Conservation (phyloP, 1,284 basidiomycete genomes). For the Melampsora americana region DNA sequence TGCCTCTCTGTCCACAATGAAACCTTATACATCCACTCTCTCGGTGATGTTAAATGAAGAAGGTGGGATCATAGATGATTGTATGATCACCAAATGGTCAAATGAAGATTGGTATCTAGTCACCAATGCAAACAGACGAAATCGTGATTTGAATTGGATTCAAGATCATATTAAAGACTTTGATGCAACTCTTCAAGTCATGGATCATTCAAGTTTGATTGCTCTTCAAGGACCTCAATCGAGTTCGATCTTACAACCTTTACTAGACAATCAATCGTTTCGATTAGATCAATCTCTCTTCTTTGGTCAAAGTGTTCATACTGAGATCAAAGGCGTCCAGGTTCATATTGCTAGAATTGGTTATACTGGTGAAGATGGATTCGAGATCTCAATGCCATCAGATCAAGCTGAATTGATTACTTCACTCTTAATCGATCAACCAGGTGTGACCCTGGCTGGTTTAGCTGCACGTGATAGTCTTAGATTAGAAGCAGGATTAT, state of each 20-base stretch:
- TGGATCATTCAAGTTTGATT: conserved; percentile 82
- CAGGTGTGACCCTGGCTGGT: conserved; percentile 79
- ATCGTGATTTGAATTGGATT: conserved; percentile 78
- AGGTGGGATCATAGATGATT: conserved; percentile 95
- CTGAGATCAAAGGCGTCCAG: conserved; percentile 57
- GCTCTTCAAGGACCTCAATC: conserved; percentile 72
- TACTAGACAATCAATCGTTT: conserved; percentile 66
- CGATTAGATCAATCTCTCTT: conserved; percentile 69
- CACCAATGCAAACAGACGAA: conserved; percentile 86
- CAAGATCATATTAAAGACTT: conserved; percentile 66
- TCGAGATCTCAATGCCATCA: conserved; percentile 93
- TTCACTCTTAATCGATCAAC: conserved; percentile 62
- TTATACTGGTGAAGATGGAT: conserved; percentile 98
- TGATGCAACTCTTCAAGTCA: conserved; percentile 60
- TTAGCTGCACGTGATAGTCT: conserved; percentile 90
- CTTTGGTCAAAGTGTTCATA: conserved; percentile 75
- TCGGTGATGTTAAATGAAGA: conserved; percentile 81
- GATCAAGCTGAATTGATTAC: conserved; percentile 70
- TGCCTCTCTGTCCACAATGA: conserved; percentile 64
- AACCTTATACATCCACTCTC: conserved; percentile 64
- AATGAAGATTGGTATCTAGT: conserved; percentile 69
- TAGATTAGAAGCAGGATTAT: conserved; percentile 95
- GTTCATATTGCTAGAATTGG: conserved; percentile 88
- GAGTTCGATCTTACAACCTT: conserved; percentile 4
- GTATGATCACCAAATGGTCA: conserved; percentile 57